Base-by-base conservation (phyloP, 139 green algal species). In the Tetraselmis chui region DNA sequence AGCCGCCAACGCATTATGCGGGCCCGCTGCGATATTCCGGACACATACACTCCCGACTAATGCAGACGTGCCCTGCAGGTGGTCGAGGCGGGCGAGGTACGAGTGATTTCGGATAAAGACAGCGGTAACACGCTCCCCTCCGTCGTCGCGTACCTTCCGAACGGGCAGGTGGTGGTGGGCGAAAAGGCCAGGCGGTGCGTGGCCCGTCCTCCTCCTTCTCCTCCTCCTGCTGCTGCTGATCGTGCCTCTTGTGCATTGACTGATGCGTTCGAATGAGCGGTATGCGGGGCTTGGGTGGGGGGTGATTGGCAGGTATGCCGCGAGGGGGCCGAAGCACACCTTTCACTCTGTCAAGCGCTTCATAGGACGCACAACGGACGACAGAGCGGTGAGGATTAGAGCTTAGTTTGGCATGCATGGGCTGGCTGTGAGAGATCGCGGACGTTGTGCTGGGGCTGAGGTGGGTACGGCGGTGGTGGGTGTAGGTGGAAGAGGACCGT, bases 311-410 rank as follows among this genome's bases (percentile, higher is more conserved):
- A 90, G 81, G 84, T 86, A 30, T 0, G 87, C 87, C 0, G 32
- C 84, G 0, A 78, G 89, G 2, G 18, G 81, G 76, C 88, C 93
- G 28, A 26, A 28, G 0, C 90, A 87, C 82, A 98, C 94, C 1
- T 97, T 95, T 74, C 93, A 93, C 81, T 96, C 91, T n/a, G 91
- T 96, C 0, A 98, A 98, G 81, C 85, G 94, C 0, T 82, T 97
- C n/a, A 94, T 98, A 18, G 94, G 94, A 0, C 75, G 89, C 1
- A 22, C 59, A 0, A 84, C 80, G 1, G 45, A 86, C 25, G 89
- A 93, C 77, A 85, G 84, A 28, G 79, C 82, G 1, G 89, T 92
- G 31, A 74, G n/a, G n/a, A n/a, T n/a, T n/a, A n/a, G n/a, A n/a
- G n/a, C n/a, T n/a, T n/a, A n/a, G n/a, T n/a, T n/a, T n/a, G n/a